A percentile compares a stretch with the other conserved stretches of the same genome.
phyloP scores from a whole-genome alignment of 2,329 filamentous ascomycete species.

The Claviceps paspali region DNA sequence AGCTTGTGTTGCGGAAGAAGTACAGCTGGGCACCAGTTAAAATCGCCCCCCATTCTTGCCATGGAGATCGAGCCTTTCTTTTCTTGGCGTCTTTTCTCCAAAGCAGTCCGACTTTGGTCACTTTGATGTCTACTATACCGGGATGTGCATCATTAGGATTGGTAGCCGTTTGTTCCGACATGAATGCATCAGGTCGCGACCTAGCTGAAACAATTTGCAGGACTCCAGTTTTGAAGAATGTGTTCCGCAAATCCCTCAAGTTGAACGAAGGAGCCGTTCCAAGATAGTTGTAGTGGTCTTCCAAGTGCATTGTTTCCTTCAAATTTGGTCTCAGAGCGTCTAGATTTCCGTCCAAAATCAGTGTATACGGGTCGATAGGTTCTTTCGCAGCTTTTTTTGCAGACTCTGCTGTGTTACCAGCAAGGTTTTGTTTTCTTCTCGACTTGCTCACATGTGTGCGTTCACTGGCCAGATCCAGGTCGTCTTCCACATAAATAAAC shows the following conservation, averaged over 20 bases:
- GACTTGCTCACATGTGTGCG: conserved; percentile 56
- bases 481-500: conserved; percentile 94
- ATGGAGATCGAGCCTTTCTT: conserved; percentile 85
- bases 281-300: conserved; percentile 82
- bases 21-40: conserved; percentile 94
- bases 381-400: conserved; percentile 55
- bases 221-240: conserved; percentile 81
- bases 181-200: conserved; percentile 88
- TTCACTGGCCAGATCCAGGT: conserved; percentile 64
- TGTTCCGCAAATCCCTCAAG: conserved; percentile 66
- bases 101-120: conserved; percentile 85
- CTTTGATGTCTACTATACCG: conserved; percentile 91
- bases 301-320: conserved; percentile 81
- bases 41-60: conserved; percentile 98
- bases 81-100: conserved; percentile 94
- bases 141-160: conserved; percentile 80
- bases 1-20: conserved; percentile 84
- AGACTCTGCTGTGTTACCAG: conserved; percentile 36
- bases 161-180: conserved; percentile 69
- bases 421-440: conserved; percentile 55
- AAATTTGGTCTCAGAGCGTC: conserved; percentile 71
- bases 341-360: conserved; percentile 82
- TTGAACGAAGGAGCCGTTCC: conserved; percentile 65
- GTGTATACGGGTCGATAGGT: conserved; percentile 84
- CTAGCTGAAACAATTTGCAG: conserved; percentile 90